Percentiles rank a stretch among this genome's conserved stretches.
Conservation (phyloP, 768 basidiomycete genomes). For the Chalciporus pseudorubinellus region DNA sequence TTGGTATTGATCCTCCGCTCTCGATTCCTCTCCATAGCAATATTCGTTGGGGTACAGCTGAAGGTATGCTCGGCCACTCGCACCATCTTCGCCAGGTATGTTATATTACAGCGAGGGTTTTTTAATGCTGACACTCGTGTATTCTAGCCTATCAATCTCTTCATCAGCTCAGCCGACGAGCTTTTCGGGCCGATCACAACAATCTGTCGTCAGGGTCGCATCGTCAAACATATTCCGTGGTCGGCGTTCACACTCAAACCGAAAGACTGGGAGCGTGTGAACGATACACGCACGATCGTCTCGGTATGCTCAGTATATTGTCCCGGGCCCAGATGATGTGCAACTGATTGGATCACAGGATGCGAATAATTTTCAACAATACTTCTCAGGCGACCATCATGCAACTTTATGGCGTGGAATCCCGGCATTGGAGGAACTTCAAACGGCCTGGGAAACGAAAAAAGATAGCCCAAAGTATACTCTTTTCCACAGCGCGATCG, state of each 20-base stretch:
- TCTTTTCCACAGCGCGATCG: conserved; percentile 20
- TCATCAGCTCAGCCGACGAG: conserved; percentile 25
- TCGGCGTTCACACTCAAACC: conserved; percentile 20
- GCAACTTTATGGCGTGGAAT: conserved; percentile 28
- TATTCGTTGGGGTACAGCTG: conserved; percentile 25
- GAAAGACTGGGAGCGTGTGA: conserved; percentile 22
- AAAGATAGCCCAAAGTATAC: conserved; percentile 1
- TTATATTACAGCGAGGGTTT: no score
- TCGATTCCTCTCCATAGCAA: conserved; percentile 28
- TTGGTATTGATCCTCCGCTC: conserved; percentile 11
- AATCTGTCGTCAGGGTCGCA: conserved; percentile 12
- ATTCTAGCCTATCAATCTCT: no score
- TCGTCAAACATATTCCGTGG: conserved; percentile 29
- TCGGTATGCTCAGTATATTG: not conserved
- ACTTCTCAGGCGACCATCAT: conserved; percentile 24
- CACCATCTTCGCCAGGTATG: conserved; percentile 14
- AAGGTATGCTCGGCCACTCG: conserved; percentile 21
- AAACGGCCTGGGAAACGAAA: conserved; percentile 30
- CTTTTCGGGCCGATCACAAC: conserved; percentile 32
- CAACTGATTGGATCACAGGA: no score
- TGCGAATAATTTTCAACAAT: conserved; percentile 26
- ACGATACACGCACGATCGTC: conserved; percentile 2
- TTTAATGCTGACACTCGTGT: no score
- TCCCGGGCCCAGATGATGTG: no score
- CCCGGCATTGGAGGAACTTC: conserved; percentile 28